These are phyloP conservation scores for Eurotiales sp. DNA, from an alignment of 2,329 filamentous ascomycete genomes.

Conservation along the genomic window DNA sequence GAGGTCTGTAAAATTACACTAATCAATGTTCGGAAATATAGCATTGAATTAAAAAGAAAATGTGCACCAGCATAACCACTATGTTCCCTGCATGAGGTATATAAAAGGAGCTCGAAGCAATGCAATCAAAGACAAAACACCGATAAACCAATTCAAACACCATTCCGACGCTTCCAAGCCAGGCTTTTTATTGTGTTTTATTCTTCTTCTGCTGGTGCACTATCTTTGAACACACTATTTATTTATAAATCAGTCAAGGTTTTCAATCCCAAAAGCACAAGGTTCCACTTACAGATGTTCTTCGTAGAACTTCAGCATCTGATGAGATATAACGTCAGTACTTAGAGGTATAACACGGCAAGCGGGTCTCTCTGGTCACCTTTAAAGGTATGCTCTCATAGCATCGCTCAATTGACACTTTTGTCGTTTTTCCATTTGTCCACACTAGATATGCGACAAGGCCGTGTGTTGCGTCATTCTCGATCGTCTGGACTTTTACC, in stretches of 20 bases:
- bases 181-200: background rate
- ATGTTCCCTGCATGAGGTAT: background rate
- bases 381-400: conserved; percentile 43
- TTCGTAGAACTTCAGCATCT: conserved; percentile 51
- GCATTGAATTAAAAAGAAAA: background rate
- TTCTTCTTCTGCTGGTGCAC: background rate
- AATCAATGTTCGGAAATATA: background rate
- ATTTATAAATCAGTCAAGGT: no score
- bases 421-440: conserved; percentile 43
- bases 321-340: conserved; percentile 16
- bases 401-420: conserved; percentile 37
- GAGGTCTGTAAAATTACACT: conserved; percentile 29
- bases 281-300: conserved; percentile 45
- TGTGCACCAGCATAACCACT: background rate
- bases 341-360: background rate
- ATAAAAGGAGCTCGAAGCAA: background rate
- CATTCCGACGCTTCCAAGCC: conserved; percentile 1
- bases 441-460: conserved; percentile 25
- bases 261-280: no score
- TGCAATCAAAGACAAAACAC: background rate
- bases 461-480: conserved; percentile 26
- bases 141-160: background rate
- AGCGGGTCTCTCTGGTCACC: conserved; percentile 22
- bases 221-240: conserved; percentile 6
- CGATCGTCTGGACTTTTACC: conserved; percentile 40